These are phyloP conservation scores for Cadophora gregata DNA, from an alignment of 2,329 filamentous ascomycete genomes.

Conservation along the genomic window DNA sequence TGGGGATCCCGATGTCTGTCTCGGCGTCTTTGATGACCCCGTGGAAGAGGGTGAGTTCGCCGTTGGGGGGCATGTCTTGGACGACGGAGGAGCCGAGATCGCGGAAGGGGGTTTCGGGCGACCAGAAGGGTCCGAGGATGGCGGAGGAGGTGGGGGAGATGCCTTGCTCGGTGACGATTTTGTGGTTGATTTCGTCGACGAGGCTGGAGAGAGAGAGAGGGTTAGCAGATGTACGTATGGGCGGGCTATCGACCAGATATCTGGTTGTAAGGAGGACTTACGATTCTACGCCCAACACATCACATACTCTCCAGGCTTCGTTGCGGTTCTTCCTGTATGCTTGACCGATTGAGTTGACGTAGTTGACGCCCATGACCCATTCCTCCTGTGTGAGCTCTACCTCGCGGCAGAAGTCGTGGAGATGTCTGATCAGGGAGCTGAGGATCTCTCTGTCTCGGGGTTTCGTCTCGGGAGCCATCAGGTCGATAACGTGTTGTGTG, in stretches of 20 bases:
- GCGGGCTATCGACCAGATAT: not conserved
- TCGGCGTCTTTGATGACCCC: constrained; percentile 56
- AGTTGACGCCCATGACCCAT: constrained; percentile 77
- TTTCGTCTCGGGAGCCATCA: constrained; percentile 72
- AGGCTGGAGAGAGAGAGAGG: constrained; percentile 50
- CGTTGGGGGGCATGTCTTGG: constrained; percentile 51
- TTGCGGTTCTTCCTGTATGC: constrained; percentile 69
- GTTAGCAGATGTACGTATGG: constrained; percentile 6
- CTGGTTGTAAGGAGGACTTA: constrained; percentile 49
- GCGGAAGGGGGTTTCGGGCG: constrained; percentile 71
- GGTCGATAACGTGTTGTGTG: constrained; percentile 74
- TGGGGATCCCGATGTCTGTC: constrained; percentile 40
- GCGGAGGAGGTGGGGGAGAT: constrained; percentile 58
- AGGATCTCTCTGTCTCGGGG: constrained; percentile 70
- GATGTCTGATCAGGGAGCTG: constrained; percentile 68
- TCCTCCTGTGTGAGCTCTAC: constrained; percentile 78
- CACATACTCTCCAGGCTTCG: constrained; percentile 75
- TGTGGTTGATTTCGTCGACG: constrained; percentile 58
- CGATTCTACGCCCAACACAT: constrained; percentile 77
- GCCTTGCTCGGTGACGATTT: constrained; percentile 34
- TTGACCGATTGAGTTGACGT: constrained; percentile 76
- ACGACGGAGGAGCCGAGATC: constrained; percentile 74
- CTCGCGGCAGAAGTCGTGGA: constrained; percentile 81
- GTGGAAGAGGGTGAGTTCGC: constrained; percentile 63
- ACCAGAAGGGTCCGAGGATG: constrained; percentile 87